Percentiles rank a stretch among this genome's conserved stretches.
Evolutionary conservation across 768 basidiomycete species (phyloP).

Genomic region (Xerocomellus dryophilus): DNA sequence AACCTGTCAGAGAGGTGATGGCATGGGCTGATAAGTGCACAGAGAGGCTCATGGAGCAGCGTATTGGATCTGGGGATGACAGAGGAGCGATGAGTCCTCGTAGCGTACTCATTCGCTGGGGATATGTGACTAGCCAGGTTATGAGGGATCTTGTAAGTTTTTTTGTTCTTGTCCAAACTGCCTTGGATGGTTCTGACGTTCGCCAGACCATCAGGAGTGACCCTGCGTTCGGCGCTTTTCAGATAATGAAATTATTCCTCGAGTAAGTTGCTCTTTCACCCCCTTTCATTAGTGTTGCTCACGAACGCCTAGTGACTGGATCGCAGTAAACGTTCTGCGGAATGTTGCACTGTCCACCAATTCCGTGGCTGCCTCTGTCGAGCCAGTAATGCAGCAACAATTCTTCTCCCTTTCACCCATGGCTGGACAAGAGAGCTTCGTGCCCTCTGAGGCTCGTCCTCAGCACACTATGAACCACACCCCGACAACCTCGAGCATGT

Average conservation of each 20-base stretch:
- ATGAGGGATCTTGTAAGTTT: conserved; percentile 82
- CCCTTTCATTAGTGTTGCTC: conserved; percentile 15
- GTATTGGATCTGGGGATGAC: conserved; percentile 62
- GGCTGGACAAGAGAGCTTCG: conserved; percentile 81
- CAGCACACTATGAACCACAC: conserved; percentile 70
- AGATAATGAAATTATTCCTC: conserved; percentile 86
- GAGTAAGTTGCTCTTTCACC: conserved; percentile 53
- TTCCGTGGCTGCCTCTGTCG: conserved; percentile 88
- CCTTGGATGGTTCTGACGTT: not conserved
- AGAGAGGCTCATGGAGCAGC: conserved; percentile 75
- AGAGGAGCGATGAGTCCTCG: conserved; percentile 80
- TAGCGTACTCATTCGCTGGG: conserved; percentile 86
- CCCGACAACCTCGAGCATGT: conserved; percentile 87
- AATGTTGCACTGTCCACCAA: conserved; percentile 87
- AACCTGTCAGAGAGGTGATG: conserved; percentile 86
- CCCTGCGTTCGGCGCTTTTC: conserved; percentile 89
- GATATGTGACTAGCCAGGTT: conserved; percentile 89
- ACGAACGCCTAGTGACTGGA: conserved; percentile 70
- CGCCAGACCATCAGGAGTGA: conserved; percentile 84
- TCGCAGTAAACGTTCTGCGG: conserved; percentile 82
- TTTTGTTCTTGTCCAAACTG: not conserved
- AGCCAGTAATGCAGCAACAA: conserved; percentile 88
- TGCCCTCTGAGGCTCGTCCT: conserved; percentile 59
- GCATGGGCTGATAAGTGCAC: conserved; percentile 90
- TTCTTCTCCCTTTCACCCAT: conserved; percentile 87